phyloP scores from a whole-genome alignment of 75 land plant genomes.

The Selaginella tamariscina region DNA sequence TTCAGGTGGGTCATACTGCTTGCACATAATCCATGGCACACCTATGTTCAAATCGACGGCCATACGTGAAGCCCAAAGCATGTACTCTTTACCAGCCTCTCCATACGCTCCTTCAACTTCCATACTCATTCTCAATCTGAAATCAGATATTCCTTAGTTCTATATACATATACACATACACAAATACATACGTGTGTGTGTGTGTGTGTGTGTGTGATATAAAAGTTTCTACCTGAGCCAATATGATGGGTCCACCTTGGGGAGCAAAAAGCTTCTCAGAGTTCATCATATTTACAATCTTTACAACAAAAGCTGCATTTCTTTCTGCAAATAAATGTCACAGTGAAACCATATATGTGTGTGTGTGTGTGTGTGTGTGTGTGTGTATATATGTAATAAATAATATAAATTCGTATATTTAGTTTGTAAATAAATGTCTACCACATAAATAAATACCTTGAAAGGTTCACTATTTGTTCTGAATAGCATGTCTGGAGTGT shows the following conservation, averaged over 20 bases:
- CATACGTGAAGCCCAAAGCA: conserved; percentile 43
- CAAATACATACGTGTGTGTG: too few species aligned
- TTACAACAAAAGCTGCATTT: conserved; percentile 54
- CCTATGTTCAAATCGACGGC: conserved; percentile 23
- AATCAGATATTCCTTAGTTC: too few species aligned
- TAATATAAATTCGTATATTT: not conserved
- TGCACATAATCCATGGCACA: conserved; percentile 69
- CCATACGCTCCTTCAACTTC: conserved; percentile 26
- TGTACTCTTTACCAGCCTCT: conserved; percentile 28
- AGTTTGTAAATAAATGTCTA: not conserved
- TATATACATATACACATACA: too few species aligned
- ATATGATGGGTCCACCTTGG: conserved; percentile 85
- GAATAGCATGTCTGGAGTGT: conserved; percentile 41
- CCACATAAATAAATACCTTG: conserved; percentile 35
- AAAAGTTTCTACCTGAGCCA: conserved; percentile 49
- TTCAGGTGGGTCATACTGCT: conserved; percentile 56
- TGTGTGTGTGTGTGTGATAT: too few species aligned
- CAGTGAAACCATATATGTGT: too few species aligned
- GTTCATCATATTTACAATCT: conserved; percentile 73
- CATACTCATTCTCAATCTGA: conserved; percentile 63
- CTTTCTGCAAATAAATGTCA: conserved; percentile 21
- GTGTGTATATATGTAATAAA: too few species aligned
- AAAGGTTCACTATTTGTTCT: conserved; percentile 63
- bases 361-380: too few species aligned
- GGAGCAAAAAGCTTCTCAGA: conserved; percentile 45